These are phyloP conservation scores for Aspergillus affinis DNA, from an alignment of 495 filamentous ascomycete genomes.

Conservation along the genomic window DNA sequence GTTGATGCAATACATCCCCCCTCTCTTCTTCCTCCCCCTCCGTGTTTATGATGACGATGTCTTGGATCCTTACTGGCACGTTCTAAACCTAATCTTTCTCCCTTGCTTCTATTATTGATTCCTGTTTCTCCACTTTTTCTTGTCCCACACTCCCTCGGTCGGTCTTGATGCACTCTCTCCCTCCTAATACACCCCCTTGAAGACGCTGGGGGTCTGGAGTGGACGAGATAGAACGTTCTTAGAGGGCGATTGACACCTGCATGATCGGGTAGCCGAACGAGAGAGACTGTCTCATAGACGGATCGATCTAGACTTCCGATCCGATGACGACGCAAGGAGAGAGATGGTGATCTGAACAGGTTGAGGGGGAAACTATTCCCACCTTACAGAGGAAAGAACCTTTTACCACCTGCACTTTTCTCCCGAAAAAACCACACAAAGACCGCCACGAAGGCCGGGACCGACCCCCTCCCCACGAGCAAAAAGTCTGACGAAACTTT, in stretches of 20 bases:
- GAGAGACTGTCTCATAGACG: background rate
- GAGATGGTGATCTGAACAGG: background rate
- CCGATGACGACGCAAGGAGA: background rate
- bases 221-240: background rate
- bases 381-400: background rate
- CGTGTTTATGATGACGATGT: background rate
- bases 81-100: background rate
- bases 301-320: background rate
- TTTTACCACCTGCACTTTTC: background rate
- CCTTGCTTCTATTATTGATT: background rate
- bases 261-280: background rate
- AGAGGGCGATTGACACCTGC: background rate
- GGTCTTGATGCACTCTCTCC: background rate
- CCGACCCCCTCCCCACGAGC: background rate
- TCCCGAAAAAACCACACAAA: background rate
- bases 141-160: background rate
- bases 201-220: background rate
- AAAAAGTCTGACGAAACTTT: conserved; percentile 3
- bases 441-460: background rate
- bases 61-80: background rate
- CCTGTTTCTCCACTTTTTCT: background rate
- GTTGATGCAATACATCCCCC: background rate
- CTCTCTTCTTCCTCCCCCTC: background rate
- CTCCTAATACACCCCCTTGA: background rate
- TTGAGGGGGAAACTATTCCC: background rate